Percentiles rank a stretch among this genome's conserved stretches.
phyloP scores from a whole-genome alignment of 768 basidiomycete genomes.

The Leccinum incarnatum region DNA sequence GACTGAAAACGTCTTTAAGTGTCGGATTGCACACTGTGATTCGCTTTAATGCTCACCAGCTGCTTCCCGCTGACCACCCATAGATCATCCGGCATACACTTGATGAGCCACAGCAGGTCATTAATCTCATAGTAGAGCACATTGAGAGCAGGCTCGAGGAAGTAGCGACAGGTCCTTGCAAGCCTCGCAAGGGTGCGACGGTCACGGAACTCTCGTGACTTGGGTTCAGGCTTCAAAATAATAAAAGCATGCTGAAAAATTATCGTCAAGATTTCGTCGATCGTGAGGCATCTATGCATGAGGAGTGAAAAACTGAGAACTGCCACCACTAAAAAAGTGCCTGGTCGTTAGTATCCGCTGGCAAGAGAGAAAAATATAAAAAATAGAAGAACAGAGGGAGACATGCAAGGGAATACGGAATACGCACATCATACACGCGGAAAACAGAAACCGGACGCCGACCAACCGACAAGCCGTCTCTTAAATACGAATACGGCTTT shows the following conservation, averaged over 20 bases:
- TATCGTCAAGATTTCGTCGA: conserved; percentile 33
- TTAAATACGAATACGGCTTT: conserved; percentile 9
- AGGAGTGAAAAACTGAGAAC: conserved; percentile 16
- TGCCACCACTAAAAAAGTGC: conserved; percentile 9
- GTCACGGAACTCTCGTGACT: conserved; percentile 29
- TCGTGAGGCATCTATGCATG: conserved; percentile 34
- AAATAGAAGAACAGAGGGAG: neutral
- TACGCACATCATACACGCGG: conserved; percentile 27
- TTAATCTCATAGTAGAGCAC: conserved; percentile 30
- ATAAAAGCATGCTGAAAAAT: conserved; percentile 31
- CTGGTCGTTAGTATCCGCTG: conserved; percentile 1
- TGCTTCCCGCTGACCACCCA: conserved; percentile 33
- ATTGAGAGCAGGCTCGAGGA: conserved; percentile 33
- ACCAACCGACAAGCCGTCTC: neutral
- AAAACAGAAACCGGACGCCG: conserved; percentile 14
- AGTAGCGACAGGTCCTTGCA: conserved; percentile 31
- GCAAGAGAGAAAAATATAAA: neutral
- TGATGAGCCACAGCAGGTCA: conserved; percentile 32
- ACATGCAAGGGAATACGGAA: neutral
- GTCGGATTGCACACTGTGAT: conserved; percentile 8
- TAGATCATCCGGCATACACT: conserved; percentile 31
- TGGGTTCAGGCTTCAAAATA: conserved; percentile 27
- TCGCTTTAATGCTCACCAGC: conserved; percentile 18
- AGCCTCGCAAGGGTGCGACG: conserved; percentile 31
- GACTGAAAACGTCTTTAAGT: conserved; percentile 12